Conservation (phyloP, 495 filamentous ascomycete species). For the Neurospora terricola region DNA sequence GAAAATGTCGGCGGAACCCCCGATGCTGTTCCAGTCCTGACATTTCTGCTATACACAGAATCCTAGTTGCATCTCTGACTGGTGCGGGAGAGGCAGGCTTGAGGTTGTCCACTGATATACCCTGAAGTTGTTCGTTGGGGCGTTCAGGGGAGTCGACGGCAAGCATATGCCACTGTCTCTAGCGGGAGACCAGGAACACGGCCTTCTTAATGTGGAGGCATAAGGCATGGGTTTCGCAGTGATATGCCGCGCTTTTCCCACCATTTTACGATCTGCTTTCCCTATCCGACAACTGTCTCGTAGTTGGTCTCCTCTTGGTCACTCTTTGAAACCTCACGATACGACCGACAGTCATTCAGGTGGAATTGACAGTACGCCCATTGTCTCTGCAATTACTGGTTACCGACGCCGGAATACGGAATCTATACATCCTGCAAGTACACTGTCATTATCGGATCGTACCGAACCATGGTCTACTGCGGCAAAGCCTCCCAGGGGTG, state of each 20-base stretch:
- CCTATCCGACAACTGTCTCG: slow-evolving; percentile 17
- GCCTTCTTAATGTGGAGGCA: not conserved
- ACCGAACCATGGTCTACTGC: slow-evolving; percentile 52
- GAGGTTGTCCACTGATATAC: not conserved
- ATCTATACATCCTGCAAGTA: not conserved
- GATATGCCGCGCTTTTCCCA: slow-evolving; percentile 11
- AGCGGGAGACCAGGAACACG: not conserved
- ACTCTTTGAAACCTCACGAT: slow-evolving; percentile 4
- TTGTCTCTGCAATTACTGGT: not conserved
- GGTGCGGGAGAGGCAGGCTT: not conserved
- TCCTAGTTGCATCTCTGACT: not conserved
- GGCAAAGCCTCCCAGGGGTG: slow-evolving; percentile 62
- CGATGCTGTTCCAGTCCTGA: not conserved
- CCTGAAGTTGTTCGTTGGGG: not conserved
- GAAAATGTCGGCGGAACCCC: not conserved
- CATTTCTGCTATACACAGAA: not conserved
- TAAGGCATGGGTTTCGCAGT: slow-evolving; percentile 12
- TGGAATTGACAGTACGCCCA: not conserved
- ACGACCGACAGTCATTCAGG: not conserved
- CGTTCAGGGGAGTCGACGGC: not conserved
- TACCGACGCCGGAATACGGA: not conserved
- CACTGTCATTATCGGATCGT: not conserved
- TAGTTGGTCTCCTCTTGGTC: slow-evolving; percentile 1
- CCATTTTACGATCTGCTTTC: slow-evolving; percentile 19
- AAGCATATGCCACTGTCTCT: not conserved